These are phyloP conservation scores for Psilocybe azurescens DNA, from an alignment of 768 basidiomycete genomes.

Conservation along the genomic window DNA sequence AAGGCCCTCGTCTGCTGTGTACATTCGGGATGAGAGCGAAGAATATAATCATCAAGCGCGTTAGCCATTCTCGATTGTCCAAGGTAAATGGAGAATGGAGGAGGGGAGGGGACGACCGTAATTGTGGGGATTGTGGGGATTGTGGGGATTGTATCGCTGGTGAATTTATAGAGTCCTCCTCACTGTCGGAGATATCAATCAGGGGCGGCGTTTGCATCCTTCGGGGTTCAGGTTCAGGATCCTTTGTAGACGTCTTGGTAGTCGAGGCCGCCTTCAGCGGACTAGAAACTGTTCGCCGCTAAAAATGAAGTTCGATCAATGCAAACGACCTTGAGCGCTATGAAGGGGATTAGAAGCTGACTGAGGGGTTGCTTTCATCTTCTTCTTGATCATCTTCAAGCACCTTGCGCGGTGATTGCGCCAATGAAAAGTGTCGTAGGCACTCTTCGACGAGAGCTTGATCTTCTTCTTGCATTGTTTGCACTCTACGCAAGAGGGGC, in stretches of 20 bases:
- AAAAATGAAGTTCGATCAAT: constrained; percentile 8
- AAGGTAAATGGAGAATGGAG: constrained; percentile 11
- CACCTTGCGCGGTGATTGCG: constrained; percentile 65
- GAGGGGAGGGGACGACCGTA: constrained; percentile 6
- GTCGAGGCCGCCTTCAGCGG: constrained; percentile 10
- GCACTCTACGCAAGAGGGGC: constrained; percentile 58
- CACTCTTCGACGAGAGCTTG: constrained; percentile 71
- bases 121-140: background rate
- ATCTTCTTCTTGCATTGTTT: constrained; percentile 58
- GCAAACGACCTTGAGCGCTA: constrained; percentile 1
- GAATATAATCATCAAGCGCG: constrained; percentile 35
- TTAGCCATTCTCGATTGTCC: constrained; percentile 16
- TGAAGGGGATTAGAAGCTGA: constrained; percentile 24
- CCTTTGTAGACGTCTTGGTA: background rate
- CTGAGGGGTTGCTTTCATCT: constrained; percentile 21
- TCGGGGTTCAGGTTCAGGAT: constrained; percentile 11
- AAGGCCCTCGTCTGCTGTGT: constrained; percentile 16
- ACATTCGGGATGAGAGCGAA: constrained; percentile 36
- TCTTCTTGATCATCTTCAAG: constrained; percentile 43
- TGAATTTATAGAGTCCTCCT: constrained; percentile 27
- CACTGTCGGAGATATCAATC: constrained; percentile 26
- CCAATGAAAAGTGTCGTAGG: constrained; percentile 74
- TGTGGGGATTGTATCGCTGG: constrained; percentile 21
- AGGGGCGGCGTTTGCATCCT: constrained; percentile 27
- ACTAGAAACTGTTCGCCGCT: constrained; percentile 10